Conservation (phyloP, 495 filamentous ascomycete species). For the Hypoxylon crocopeplum region DNA sequence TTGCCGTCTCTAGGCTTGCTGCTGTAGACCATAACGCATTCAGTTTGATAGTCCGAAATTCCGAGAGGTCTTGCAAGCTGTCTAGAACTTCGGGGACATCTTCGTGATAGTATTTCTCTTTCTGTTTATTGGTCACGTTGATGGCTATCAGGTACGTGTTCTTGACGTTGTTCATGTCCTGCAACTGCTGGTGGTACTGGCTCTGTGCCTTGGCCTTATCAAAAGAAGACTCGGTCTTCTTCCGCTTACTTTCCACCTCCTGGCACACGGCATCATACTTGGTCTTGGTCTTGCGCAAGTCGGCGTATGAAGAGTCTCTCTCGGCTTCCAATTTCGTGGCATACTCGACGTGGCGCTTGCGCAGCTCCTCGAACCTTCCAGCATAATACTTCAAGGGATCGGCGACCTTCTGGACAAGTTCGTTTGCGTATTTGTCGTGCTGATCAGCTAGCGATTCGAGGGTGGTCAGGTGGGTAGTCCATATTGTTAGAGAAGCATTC, state of each 20-base stretch:
- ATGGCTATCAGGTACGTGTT: slow-evolving; percentile 96
- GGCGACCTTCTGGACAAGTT: slow-evolving; percentile 78
- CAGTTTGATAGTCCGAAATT: slow-evolving; percentile 80
- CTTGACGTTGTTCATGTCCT: slow-evolving; percentile 97
- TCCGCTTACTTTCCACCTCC: slow-evolving; percentile 91
- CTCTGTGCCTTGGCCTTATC: slow-evolving; percentile 89
- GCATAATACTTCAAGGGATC: slow-evolving; percentile 79
- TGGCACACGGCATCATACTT: slow-evolving; percentile 94
- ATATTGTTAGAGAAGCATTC: slow-evolving; percentile 94
- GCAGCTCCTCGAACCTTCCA: slow-evolving; percentile 83
- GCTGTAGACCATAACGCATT: slow-evolving; percentile 87
- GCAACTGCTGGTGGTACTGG: slow-evolving; percentile 85
- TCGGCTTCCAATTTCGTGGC: slow-evolving; percentile 88
- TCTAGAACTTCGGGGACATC: slow-evolving; percentile 94
- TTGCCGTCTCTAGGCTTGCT: slow-evolving; percentile 75
- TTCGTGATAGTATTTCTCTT: slow-evolving; percentile 95
- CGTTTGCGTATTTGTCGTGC: slow-evolving; percentile 81
- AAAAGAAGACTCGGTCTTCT: slow-evolving; percentile 89
- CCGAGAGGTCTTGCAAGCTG: slow-evolving; percentile 87
- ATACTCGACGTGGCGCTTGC: slow-evolving; percentile 90
- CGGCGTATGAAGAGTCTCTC: slow-evolving; percentile 79
- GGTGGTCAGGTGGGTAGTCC: slow-evolving; percentile 90
- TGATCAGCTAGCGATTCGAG: slow-evolving; percentile 88
- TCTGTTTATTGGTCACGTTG: slow-evolving; percentile 94
- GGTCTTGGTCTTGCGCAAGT: slow-evolving; percentile 87